Evolutionary conservation across 2,329 filamentous ascomycete species (phyloP).

Genomic region (Colletotrichum sp.): DNA sequence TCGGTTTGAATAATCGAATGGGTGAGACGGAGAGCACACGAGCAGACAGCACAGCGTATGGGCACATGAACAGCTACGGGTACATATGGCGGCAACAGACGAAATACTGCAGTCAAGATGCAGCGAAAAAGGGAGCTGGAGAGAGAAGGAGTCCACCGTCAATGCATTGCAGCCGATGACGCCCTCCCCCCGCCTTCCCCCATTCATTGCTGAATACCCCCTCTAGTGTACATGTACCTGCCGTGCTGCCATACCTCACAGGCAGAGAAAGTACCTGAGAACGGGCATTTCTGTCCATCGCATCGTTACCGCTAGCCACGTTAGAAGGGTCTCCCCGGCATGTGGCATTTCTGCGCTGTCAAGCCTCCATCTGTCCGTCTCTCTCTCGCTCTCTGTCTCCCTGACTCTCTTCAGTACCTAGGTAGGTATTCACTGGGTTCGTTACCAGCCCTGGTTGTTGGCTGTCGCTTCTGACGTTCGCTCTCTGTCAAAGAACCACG

Average conservation of each 20-base stretch:
- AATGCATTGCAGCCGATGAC: slow-evolving; percentile 15
- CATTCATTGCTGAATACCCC: neutral
- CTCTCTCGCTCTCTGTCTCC: too few species aligned
- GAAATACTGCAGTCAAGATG: neutral
- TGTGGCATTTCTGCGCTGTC: slow-evolving; percentile 11
- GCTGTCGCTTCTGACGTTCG: slow-evolving; percentile 3
- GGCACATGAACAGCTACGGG: neutral
- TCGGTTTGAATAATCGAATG: neutral
- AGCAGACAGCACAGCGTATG: neutral
- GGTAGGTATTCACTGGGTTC: neutral
- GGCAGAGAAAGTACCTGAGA: neutral
- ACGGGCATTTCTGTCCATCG: neutral
- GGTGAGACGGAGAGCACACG: neutral
- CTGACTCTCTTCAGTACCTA: neutral
- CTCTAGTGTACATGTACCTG: neutral
- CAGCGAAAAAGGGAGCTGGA: neutral
- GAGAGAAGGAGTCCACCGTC: neutral
- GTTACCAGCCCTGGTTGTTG: neutral
- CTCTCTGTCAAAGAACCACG: neutral
- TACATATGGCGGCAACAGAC: neutral
- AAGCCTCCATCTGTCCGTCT: neutral
- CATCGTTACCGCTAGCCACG: slow-evolving; percentile 11
- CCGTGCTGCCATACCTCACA: neutral
- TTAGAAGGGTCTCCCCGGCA: slow-evolving; percentile 12
- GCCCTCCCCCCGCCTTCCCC: neutral